Evolutionary conservation across 305 asterid species (phyloP), one percentile per base, ranked within the genome.

Genomic region (Stenogyne calaminthoides): DNA sequence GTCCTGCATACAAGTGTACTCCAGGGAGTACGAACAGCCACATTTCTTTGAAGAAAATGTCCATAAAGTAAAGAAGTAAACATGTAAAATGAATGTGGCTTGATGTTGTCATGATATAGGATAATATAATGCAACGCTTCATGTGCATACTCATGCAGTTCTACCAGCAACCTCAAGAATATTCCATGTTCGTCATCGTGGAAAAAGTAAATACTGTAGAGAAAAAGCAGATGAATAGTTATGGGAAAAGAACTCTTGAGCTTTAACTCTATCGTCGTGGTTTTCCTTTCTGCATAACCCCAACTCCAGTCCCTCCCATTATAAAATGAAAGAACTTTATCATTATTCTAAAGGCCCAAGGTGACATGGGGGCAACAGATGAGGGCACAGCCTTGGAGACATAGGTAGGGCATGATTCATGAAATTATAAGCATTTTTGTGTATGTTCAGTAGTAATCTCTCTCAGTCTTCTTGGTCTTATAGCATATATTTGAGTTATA

Each of bases 81-180:
- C 25, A 56, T 25, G 46, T 54, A 57, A 56, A 69, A 14, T 7
- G 39, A 11, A 69, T 56, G 54, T 9, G 46, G 56, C 10, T 69
- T 16, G 29, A 57, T 42, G 10, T 22, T 39, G 42, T 8, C 27
- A 20, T n/a, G 49, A 20, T 39, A 40, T 9, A 18, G 49, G 25
- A 69, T 39, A 37, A 12, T 36, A 55, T 1, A 1, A 20, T 68
- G 11, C 12, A 14, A 52, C 55, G 52, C 36, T 69, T 54, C 37
- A 54, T 36, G n/a, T 54, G 12, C 62, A 51, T 68, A 19, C 36
- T 52, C 18, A 32, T 47, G 15, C 6, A 3, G 18, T 46, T 46
- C 6, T 46, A 46, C 71, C 60, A 49, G 71, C 58, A 65, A 25
- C 9, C 46, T 49, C 71, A 67, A 47, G 46, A 18, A 36, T 16